phyloP scores from a whole-genome alignment of 73 alveolate genomes.

The Symbiodinium pilosum region DNA sequence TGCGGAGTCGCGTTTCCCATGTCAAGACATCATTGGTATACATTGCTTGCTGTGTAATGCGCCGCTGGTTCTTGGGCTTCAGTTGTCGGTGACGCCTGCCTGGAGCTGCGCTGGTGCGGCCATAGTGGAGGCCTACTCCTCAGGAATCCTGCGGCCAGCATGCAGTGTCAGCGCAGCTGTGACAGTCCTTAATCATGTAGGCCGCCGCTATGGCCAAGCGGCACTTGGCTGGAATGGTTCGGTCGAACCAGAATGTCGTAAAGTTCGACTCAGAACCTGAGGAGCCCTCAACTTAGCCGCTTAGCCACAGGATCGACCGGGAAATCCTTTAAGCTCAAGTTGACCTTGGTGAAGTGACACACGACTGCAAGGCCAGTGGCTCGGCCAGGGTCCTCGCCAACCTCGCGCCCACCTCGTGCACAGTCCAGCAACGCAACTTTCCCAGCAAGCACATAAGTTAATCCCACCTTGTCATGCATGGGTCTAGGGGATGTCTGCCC shows the following conservation, averaged over 20 bases:
- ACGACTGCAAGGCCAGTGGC: background rate
- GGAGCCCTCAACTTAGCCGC: background rate
- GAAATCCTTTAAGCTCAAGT: background rate
- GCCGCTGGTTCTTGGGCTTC: background rate
- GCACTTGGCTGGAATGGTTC: constrained; percentile 54
- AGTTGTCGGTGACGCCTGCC: background rate
- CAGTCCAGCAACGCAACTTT: background rate
- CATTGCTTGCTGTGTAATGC: no score
- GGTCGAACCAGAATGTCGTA: constrained; percentile 7
- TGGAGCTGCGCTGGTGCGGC: background rate
- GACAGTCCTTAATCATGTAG: background rate
- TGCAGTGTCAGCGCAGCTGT: no score
- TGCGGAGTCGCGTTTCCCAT: no score
- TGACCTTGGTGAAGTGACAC: background rate
- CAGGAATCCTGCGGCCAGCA: background rate
- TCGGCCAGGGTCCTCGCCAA: background rate
- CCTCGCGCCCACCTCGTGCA: background rate
- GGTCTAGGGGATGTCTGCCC: no score
- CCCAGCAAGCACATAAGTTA: no score
- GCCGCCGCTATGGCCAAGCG: constrained; percentile 39
- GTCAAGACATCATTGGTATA: no score
- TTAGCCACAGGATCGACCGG: background rate
- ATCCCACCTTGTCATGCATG: no score
- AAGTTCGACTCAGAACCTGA: constrained; percentile 15
- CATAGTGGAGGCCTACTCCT: background rate